Evolutionary conservation across 352 stramenopile genomes (phyloP), one percentile per base, ranked within the genome.

Genomic region (Hyaloperonospora arabidopsidis): DNA sequence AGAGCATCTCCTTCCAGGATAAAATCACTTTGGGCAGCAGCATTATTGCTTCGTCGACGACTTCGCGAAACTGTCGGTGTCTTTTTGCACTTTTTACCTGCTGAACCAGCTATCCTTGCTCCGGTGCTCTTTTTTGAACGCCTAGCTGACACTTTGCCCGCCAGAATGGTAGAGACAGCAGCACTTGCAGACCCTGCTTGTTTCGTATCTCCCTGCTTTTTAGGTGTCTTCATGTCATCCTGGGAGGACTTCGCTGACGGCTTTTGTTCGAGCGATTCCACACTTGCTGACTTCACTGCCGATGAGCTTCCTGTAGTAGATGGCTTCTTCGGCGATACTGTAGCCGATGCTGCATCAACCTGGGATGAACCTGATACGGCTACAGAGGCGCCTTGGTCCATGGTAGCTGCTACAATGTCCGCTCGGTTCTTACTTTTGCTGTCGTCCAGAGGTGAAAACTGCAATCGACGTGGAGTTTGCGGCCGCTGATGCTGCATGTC

Each of bases 1-100:
- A 75, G 44, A 34, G 63, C 67, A 34, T 75, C 63, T 36, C 72
- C 60, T 39, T 72, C 63, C 15, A 63, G 68, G 56, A 65, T 47
- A 23, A 67, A 17, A 18, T 61, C 54, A 45, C 19, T 45, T 59
- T 59, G 59, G 11, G 22, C 44, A 40, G 28, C 57, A 28, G 8
- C 15, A 23, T 34, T 60, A 18, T 32, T 54, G 19, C n/a, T 61
- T 57, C 34, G 52, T 48, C 45, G 47, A 50, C 47, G 52, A 38
- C 45, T 25, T 40, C 46, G 54, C 19, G 45, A 28, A 32, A 18
- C 45, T 14, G 44, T 44, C 29, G 59, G 23, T 2, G 59, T 49
- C 28, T 52, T 68, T 29, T 68, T 68, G 17, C 44, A 32, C 17
- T 68, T 72, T 21, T 55, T 68, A 8, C 7, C 13, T 13, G 52